Percentiles rank a stretch among this genome's conserved stretches.
Evolutionary conservation across 108 stramenopile species (phyloP).

Genomic region (Nitzschia inconspicua): DNA sequence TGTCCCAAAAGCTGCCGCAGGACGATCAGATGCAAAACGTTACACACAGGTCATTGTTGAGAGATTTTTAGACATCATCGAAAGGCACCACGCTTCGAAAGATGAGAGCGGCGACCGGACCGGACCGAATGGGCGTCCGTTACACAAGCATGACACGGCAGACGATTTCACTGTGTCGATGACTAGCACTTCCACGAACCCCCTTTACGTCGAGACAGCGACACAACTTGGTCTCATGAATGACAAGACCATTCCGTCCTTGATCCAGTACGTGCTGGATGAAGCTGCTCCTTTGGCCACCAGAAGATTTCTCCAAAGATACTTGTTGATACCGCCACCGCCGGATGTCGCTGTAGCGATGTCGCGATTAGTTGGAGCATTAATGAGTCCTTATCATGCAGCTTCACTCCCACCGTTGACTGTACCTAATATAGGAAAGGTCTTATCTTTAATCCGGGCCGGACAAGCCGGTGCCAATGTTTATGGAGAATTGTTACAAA

Average conservation of each 20-base stretch:
- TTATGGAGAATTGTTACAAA: constrained; percentile 62
- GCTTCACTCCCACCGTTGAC: constrained; percentile 33
- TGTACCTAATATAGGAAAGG: constrained; percentile 67
- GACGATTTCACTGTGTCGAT: constrained; percentile 27
- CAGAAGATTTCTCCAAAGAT: constrained; percentile 60
- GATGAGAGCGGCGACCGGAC: constrained; percentile 20
- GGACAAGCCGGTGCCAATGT: constrained; percentile 78
- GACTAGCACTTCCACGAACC: constrained; percentile 34
- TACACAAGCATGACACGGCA: background rate
- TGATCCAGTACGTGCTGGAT: constrained; percentile 56
- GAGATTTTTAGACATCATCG: constrained; percentile 13
- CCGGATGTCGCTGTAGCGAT: constrained; percentile 65
- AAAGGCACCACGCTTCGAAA: background rate
- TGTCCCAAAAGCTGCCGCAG: constrained; percentile 5
- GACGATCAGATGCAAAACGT: constrained; percentile 31
- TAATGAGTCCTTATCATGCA: constrained; percentile 32
- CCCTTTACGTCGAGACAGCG: constrained; percentile 78
- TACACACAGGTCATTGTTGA: constrained; percentile 27
- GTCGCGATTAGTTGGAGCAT: constrained; percentile 40
- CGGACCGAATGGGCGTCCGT: background rate
- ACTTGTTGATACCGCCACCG: constrained; percentile 75
- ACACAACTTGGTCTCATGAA: constrained; percentile 71
- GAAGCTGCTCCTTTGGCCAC: constrained; percentile 60
- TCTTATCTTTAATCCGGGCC: constrained; percentile 67
- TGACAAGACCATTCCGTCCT: constrained; percentile 61